These are phyloP conservation scores for Penicillium coffeae DNA, from an alignment of 495 filamentous ascomycete species.

Conservation along the genomic window DNA sequence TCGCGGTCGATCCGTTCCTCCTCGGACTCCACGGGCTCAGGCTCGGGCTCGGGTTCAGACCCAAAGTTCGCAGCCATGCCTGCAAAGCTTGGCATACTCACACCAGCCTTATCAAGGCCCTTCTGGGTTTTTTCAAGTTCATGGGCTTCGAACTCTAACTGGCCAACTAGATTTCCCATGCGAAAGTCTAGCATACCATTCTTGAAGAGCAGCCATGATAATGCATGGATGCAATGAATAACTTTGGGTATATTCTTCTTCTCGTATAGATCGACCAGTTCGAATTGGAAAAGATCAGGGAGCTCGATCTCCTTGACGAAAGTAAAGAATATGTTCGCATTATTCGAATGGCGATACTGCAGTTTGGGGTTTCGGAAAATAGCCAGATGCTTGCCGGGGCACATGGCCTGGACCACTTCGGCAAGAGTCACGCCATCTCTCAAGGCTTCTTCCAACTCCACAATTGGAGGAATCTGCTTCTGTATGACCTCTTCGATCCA, in stretches of 20 bases:
- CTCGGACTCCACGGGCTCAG: slow-evolving; percentile 77
- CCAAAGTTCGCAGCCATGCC: slow-evolving; percentile 96
- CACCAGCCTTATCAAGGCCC: slow-evolving; percentile 88
- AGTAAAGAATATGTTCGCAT: slow-evolving; percentile 89
- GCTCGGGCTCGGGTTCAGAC: slow-evolving; percentile 65
- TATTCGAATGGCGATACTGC: slow-evolving; percentile 95
- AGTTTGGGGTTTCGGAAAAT: slow-evolving; percentile 83
- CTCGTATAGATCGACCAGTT: slow-evolving; percentile 96
- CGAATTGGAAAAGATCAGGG: slow-evolving; percentile 97
- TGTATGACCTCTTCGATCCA: slow-evolving; percentile 97
- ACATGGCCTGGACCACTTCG: slow-evolving; percentile 89
- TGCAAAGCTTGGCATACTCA: slow-evolving; percentile 95
- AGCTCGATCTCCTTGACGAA: slow-evolving; percentile 91
- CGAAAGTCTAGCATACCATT: slow-evolving; percentile 93
- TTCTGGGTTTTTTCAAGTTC: slow-evolving; percentile 96
- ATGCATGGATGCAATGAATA: slow-evolving; percentile 96
- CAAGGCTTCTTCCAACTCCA: slow-evolving; percentile 92
- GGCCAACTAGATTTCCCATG: slow-evolving; percentile 97
- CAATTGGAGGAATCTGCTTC: slow-evolving; percentile 84
- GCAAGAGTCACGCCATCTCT: slow-evolving; percentile 92
- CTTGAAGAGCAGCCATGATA: slow-evolving; percentile 92
- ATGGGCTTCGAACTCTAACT: slow-evolving; percentile 95
- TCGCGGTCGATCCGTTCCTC: slow-evolving; percentile 87
- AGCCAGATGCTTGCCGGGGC: slow-evolving; percentile 66
- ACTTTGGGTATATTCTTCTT: slow-evolving; percentile 99